A percentile compares a stretch with the other conserved stretches of the same genome.
These are phyloP conservation scores for Neurospora pannonica DNA, from an alignment of 495 filamentous ascomycete species.

Conservation along the genomic window DNA sequence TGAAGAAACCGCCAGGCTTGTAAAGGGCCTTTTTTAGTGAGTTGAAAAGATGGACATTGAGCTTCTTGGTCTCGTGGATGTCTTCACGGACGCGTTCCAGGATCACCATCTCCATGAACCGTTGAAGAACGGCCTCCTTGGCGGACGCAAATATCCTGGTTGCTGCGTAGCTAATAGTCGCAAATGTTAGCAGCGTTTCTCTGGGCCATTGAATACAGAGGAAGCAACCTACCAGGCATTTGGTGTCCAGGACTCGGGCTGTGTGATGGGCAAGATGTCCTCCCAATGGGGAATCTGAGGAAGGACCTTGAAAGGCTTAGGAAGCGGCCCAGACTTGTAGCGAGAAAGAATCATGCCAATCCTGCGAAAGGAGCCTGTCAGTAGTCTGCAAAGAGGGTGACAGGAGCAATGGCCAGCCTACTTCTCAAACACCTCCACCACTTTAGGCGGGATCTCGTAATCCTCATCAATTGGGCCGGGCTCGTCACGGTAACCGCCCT, in stretches of 20 bases:
- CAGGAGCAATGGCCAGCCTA: conserved; percentile 29
- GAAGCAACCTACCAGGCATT: conserved; percentile 38
- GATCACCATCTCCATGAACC: conserved; percentile 71
- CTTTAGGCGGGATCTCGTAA: conserved; percentile 80
- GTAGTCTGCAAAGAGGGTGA: conserved; percentile 6
- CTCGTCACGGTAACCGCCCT: conserved; percentile 20
- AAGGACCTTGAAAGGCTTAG: conserved; percentile 95
- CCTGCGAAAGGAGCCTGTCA: conserved; percentile 26
- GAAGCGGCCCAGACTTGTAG: conserved; percentile 89
- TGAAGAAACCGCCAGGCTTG: conserved; percentile 95
- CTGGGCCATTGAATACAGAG: not conserved
- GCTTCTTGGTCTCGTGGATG: conserved; percentile 64
- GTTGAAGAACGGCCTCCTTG: conserved; percentile 64
- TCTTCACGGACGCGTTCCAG: conserved; percentile 85
- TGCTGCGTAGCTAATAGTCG: conserved; percentile 57
- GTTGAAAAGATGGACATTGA: conserved; percentile 93
- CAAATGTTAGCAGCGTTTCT: conserved; percentile 15
- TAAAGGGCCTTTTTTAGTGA: conserved; percentile 87
- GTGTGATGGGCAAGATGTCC: conserved; percentile 44
- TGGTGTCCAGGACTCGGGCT: conserved; percentile 48
- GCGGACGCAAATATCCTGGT: conserved; percentile 83
- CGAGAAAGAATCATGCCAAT: conserved; percentile 81
- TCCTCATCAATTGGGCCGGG: conserved; percentile 55
- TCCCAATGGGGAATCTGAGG: conserved; percentile 87
- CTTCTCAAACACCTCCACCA: conserved; percentile 90